Conservation (phyloP, 768 basidiomycete species). For the Pulveroboletus sp. region DNA sequence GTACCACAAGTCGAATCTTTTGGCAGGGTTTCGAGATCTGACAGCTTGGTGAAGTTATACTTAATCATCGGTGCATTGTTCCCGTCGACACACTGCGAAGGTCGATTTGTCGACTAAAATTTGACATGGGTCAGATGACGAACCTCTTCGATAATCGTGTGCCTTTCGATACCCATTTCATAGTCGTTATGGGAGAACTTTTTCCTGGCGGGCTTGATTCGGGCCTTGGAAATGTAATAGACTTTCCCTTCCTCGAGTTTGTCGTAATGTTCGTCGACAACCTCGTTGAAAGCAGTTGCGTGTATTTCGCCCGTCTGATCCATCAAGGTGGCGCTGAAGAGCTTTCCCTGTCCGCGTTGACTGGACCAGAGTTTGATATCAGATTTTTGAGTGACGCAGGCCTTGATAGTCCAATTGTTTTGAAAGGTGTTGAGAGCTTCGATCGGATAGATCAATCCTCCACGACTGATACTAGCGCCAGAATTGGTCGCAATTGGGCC, state of each 20-base stretch:
- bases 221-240: constrained; percentile 86
- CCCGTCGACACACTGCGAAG: constrained; percentile 73
- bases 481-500: too few species aligned
- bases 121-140: constrained; percentile 15
- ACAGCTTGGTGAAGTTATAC: constrained; percentile 76
- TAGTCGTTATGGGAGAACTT: constrained; percentile 94
- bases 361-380: constrained; percentile 91
- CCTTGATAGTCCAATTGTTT: constrained; percentile 98
- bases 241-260: constrained; percentile 89
- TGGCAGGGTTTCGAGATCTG: constrained; percentile 54
- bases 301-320: constrained; percentile 93
- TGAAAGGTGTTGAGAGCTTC: constrained; percentile 95
- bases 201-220: constrained; percentile 94
- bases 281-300: constrained; percentile 87
- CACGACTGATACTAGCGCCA: constrained; percentile 18
- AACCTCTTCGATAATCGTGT: constrained; percentile 85
- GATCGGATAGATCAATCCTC: constrained; percentile 67
- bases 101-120: constrained; percentile 5
- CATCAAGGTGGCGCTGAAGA: constrained; percentile 91
- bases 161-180: constrained; percentile 81
- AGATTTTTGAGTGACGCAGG: constrained; percentile 83
- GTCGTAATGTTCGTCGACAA: constrained; percentile 81
- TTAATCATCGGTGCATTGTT: constrained; percentile 75
- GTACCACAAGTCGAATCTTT: constrained; percentile 86
- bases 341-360: constrained; percentile 85